Evolutionary conservation across 2,329 filamentous ascomycete genomes (phyloP).

Genomic region (Colletotrichum limetticola): DNA sequence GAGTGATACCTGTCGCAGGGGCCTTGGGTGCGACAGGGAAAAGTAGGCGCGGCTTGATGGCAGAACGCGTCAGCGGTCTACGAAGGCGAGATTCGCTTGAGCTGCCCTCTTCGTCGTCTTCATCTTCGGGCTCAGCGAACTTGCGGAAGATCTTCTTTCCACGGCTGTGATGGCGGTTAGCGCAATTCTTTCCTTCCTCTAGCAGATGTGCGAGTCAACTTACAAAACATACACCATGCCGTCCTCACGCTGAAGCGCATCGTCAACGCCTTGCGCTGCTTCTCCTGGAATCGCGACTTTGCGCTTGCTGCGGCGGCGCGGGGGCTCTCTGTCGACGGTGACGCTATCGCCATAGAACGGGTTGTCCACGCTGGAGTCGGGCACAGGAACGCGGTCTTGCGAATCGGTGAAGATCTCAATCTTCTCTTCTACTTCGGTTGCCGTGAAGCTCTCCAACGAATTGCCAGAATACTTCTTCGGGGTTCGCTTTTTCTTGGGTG

Average conservation of each 20-base stretch:
- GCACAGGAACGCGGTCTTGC: constrained; percentile 78
- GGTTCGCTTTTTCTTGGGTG: constrained; percentile 66
- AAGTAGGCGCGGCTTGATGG: constrained; percentile 77
- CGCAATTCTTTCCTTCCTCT: neutral
- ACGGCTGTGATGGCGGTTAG: constrained; percentile 62
- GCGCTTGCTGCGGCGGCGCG: constrained; percentile 65
- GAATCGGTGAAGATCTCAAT: constrained; percentile 84
- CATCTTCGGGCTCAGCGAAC: constrained; percentile 59
- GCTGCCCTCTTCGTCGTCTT: constrained; percentile 45
- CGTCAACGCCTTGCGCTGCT: constrained; percentile 68
- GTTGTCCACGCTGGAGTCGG: constrained; percentile 74
- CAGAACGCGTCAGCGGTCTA: constrained; percentile 71
- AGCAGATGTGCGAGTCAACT: constrained; percentile 52
- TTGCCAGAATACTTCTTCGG: constrained; percentile 67
- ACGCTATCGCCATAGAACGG: constrained; percentile 71
- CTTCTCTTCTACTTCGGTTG: constrained; percentile 64
- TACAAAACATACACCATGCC: constrained; percentile 83
- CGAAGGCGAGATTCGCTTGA: constrained; percentile 45
- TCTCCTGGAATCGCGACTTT: constrained; percentile 66
- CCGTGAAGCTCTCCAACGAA: constrained; percentile 67
- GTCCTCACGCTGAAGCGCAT: constrained; percentile 73
- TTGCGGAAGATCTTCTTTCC: constrained; percentile 83
- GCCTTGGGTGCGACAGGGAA: constrained; percentile 62
- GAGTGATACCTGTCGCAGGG: constrained; percentile 37
- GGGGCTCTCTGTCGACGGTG: constrained; percentile 50